Percentiles rank a stretch among this genome's conserved stretches.
These are phyloP conservation scores for Debaryomyces prosopidis DNA, from an alignment of 805 yeast genomes.

Conservation along the genomic window DNA sequence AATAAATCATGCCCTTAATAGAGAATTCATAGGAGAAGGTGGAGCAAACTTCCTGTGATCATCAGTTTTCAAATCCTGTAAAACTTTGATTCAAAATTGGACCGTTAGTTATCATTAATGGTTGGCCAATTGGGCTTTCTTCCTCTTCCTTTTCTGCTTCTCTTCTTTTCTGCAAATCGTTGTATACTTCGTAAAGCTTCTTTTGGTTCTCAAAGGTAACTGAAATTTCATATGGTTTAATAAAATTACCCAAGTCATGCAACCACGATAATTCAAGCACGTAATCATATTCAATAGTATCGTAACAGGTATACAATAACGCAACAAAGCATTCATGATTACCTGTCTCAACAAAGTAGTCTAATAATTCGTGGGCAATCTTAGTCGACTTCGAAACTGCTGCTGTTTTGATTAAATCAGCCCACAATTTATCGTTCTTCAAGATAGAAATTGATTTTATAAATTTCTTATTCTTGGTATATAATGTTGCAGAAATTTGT, in stretches of 20 bases:
- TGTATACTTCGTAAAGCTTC: conserved; percentile 61
- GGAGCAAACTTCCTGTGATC: no score
- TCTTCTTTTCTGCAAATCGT: conserved; percentile 70
- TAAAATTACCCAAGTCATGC: conserved; percentile 76
- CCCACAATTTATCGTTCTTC: conserved; percentile 92
- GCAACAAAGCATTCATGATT: conserved; percentile 95
- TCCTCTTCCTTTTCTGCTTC: conserved; percentile 53
- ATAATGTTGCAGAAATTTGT: conserved; percentile 92
- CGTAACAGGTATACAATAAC: conserved; percentile 81
- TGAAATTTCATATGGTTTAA: conserved; percentile 90
- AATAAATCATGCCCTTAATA: no score
- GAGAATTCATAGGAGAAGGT: no score
- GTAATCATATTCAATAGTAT: conserved; percentile 73
- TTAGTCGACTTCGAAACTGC: conserved; percentile 74
- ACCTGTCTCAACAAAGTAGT: conserved; percentile 94
- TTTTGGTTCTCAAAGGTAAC: conserved; percentile 76
- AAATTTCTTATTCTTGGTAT: conserved; percentile 94
- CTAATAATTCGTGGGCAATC: conserved; percentile 83
- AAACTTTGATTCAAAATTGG: conserved; percentile 30
- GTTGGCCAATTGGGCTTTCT: conserved; percentile 53
- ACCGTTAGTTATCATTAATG: conserved; percentile 83
- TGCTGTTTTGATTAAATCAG: conserved; percentile 91
- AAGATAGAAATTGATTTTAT: conserved; percentile 82
- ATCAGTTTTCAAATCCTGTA: no score
- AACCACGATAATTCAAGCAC: conserved; percentile 92